Base-by-base conservation (phyloP, 2,329 filamentous ascomycete genomes). In the Dactylonectria macrodidyma region DNA sequence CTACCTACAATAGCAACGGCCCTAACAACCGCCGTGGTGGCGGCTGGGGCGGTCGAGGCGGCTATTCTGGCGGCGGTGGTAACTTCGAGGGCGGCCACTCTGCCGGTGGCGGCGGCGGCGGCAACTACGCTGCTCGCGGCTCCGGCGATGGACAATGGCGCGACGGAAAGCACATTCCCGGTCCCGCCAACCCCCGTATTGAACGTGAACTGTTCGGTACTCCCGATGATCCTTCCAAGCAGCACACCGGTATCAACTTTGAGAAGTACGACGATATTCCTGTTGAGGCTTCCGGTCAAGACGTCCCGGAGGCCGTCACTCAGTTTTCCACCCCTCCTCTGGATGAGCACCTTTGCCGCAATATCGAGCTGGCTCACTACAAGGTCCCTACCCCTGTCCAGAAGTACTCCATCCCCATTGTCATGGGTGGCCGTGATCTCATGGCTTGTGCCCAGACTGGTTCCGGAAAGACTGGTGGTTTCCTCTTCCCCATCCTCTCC, bases 381-480 rank as follows among this genome's bases (percentile, higher is more conserved):
- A 95, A 95, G 83, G 92, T 95, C 52, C 96, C 96, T 62, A 99
- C 96, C 1, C 96, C 96, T 30, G 96, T 99, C 60, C 96, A 99
- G 86, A 99, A 99, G 84, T 98, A 99, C 88, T 98, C 96, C 4
- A 97, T 99, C 65, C 96, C 96, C 74, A 99, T 99, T 78, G 96
- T 99, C 81, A 97, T 97, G 93, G 92, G 91, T 76, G 96, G 96
- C 72, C 95, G 96, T 85, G 96, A 99, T 84, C 88, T 99, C 81
- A 99, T 99, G 96, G 96, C 96, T 83, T 99, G 96, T 88, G 96
- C 96, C 78, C 96, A 99, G 89, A 99, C 96, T 76, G 96, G 95
- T 92, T 99, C 96, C 79, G 96, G 96, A 89, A 99, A 99, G 90
- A 99, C 96, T 82, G 96, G 96, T 87, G 96, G 96, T 88, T 99